Conservation (phyloP, 305 asterid species). For the Solanum hybrid region DNA sequence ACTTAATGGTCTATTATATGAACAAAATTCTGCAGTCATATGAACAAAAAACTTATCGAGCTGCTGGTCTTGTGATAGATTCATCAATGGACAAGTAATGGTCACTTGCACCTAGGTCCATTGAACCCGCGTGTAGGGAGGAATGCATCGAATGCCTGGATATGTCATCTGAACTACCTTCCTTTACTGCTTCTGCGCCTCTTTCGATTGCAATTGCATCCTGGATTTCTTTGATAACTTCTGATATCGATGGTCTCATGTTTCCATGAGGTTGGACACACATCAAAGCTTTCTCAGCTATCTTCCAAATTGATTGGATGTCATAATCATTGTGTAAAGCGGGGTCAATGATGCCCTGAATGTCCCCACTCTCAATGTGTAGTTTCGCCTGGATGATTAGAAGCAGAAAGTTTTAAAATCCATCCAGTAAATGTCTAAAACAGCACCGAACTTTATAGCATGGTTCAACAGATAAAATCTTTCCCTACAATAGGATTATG, state of each 20-base stretch:
- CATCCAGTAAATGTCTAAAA: neutral
- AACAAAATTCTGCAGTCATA: neutral
- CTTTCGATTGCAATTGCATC: constrained; percentile 69
- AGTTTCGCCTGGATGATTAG: constrained; percentile 56
- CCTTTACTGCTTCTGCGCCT: constrained; percentile 54
- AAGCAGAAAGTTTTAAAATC: neutral
- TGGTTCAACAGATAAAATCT: neutral
- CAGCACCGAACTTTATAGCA: neutral
- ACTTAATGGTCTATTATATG: neutral
- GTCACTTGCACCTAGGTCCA: constrained; percentile 54
- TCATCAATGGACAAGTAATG: constrained; percentile 68
- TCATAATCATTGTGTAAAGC: constrained; percentile 51
- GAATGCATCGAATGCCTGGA: constrained; percentile 75
- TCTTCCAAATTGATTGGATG: constrained; percentile 97
- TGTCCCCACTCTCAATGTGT: constrained; percentile 88
- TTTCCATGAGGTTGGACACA: constrained; percentile 94
- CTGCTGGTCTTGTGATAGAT: constrained; percentile 59
- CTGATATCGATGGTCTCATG: constrained; percentile 87
- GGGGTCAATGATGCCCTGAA: constrained; percentile 92
- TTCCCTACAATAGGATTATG: neutral
- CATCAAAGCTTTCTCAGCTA: constrained; percentile 96
- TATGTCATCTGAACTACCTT: constrained; percentile 77
- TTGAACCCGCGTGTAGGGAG: constrained; percentile 47
- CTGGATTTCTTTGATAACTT: constrained; percentile 88
- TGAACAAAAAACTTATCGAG: constrained; percentile 40